A percentile compares a stretch with the other conserved stretches of the same genome.
Conservation (phyloP, 768 basidiomycete species). For the Leccinum longicurvipes region DNA sequence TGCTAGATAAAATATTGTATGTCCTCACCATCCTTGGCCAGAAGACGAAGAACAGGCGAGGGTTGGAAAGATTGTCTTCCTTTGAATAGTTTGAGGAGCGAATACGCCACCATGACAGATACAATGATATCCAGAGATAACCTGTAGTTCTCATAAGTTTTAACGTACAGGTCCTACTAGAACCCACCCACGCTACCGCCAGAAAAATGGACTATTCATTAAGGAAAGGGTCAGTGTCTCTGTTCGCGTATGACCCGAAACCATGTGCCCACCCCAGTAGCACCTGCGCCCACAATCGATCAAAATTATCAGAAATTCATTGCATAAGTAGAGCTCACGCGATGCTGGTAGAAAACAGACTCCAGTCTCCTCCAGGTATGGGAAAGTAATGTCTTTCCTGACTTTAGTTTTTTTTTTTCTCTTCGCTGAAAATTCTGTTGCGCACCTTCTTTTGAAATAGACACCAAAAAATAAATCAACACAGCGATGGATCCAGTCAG, state of each 20-base stretch:
- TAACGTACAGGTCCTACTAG: neutral
- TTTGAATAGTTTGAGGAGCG: slow-evolving; percentile 1
- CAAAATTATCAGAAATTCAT: neutral
- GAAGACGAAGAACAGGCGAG: neutral
- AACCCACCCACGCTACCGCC: neutral
- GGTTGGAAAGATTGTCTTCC: neutral
- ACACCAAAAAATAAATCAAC: neutral
- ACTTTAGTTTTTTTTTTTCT: neutral
- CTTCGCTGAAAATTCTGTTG: neutral
- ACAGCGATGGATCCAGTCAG: neutral
- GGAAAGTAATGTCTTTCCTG: neutral
- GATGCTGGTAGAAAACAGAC: neutral
- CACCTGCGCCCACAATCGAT: neutral
- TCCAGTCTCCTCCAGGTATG: neutral
- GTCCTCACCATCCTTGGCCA: slow-evolving; percentile 11
- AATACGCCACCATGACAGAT: slow-evolving; percentile 3
- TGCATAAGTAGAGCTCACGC: neutral
- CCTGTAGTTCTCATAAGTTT: neutral
- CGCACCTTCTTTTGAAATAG: neutral
- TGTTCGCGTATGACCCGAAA: neutral
- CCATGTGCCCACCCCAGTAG: neutral
- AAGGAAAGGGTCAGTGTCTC: neutral
- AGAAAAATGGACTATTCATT: slow-evolving; percentile 1
- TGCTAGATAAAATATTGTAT: neutral
- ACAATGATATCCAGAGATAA: neutral